phyloP scores from a whole-genome alignment of 192 early-diverging fungal species.

The Backusella morwellensis region DNA sequence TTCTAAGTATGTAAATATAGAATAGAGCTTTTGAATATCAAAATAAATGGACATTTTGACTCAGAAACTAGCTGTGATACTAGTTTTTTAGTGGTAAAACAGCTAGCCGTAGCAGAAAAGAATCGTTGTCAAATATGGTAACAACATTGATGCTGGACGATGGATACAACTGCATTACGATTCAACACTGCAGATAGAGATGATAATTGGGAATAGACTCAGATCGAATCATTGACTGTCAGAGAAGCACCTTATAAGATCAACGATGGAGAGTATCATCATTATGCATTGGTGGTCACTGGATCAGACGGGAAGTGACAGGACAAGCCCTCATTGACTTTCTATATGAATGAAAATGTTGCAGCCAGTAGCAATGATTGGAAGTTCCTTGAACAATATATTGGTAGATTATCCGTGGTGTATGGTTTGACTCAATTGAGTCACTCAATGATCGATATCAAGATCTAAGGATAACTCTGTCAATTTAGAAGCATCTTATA shows the following conservation, averaged over 20 bases:
- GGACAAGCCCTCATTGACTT: neutral
- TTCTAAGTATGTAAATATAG: too few species aligned
- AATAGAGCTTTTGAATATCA: too few species aligned
- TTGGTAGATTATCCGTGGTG: slow-evolving; percentile 17
- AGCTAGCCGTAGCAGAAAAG: too few species aligned
- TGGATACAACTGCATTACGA: neutral
- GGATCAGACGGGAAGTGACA: neutral
- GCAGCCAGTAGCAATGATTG: slow-evolving; percentile 18
- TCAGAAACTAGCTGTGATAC: too few species aligned
- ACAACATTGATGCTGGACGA: neutral
- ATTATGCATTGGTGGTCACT: slow-evolving; percentile 20
- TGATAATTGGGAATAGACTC: neutral
- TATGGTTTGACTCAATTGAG: slow-evolving; percentile 36
- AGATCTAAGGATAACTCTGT: slow-evolving; percentile 27
- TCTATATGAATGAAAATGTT: slow-evolving; percentile 35
- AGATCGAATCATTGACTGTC: neutral
- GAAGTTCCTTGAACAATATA: slow-evolving; percentile 7
- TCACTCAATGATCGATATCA: slow-evolving; percentile 29
- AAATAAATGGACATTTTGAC: too few species aligned
- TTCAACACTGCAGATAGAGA: neutral
- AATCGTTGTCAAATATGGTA: too few species aligned
- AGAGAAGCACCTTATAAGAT: neutral
- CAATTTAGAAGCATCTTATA: slow-evolving; percentile 21
- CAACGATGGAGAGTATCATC: slow-evolving; percentile 18
- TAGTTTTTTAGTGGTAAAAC: too few species aligned